These are phyloP conservation scores for Schwanniomyces yamadae DNA, from an alignment of 805 yeast species.

Conservation along the genomic window DNA sequence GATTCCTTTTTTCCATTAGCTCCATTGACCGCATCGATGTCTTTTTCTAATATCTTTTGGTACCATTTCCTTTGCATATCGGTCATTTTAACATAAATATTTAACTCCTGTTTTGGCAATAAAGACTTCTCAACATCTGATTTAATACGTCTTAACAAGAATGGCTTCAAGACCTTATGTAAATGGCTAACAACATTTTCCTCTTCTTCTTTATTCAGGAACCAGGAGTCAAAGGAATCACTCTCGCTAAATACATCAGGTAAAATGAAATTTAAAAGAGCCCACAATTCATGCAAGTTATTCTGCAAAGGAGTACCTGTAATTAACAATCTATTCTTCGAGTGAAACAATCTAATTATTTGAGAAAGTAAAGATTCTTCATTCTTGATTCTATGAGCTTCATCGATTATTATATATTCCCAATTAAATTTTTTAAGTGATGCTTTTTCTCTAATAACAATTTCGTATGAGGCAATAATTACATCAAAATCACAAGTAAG, in stretches of 20 bases:
- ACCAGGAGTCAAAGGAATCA: constrained; percentile 76
- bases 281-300: constrained; percentile 80
- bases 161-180: constrained; percentile 75
- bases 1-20: constrained; percentile 72
- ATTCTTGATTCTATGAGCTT: constrained; percentile 80
- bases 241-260: constrained; percentile 79
- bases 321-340: constrained; percentile 66
- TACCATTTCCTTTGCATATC: constrained; percentile 82
- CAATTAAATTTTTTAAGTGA: constrained; percentile 64
- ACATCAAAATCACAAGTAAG: constrained; percentile 69
- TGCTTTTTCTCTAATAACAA: constrained; percentile 72
- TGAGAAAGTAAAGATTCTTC: constrained; percentile 73
- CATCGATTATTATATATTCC: constrained; percentile 78
- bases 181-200: constrained; percentile 63
- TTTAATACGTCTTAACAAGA: constrained; percentile 71
- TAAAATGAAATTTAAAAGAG: constrained; percentile 67
- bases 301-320: constrained; percentile 85
- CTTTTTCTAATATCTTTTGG: constrained; percentile 72
- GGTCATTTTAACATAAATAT: constrained; percentile 71
- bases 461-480: constrained; percentile 69
- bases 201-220: constrained; percentile 36
- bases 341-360: constrained; percentile 69
- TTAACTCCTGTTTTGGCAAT: constrained; percentile 71
- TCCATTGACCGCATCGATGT: constrained; percentile 84
- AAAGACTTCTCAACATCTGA: constrained; percentile 79